These are phyloP conservation scores for Rhypophila decipiens DNA, from an alignment of 495 filamentous ascomycete genomes.

Conservation along the genomic window DNA sequence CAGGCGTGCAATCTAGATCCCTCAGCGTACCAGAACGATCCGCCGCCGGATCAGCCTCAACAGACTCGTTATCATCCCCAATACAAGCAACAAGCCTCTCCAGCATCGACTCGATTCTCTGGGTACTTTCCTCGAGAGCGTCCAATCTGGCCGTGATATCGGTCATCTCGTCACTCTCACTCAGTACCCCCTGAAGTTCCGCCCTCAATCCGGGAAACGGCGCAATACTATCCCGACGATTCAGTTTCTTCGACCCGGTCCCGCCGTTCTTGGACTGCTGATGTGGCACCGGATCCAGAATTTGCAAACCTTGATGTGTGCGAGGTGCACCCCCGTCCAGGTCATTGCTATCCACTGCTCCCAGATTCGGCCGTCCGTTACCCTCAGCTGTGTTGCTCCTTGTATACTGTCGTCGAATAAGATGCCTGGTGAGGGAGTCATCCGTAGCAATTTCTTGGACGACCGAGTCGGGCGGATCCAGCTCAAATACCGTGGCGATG, in stretches of 20 bases:
- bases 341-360: too few species aligned
- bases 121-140: slow-evolving; percentile 29
- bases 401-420: slow-evolving; percentile 43
- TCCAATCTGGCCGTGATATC: slow-evolving; percentile 29
- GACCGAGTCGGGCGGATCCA: slow-evolving; percentile 55
- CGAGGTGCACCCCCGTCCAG: too few species aligned
- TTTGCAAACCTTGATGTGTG: too few species aligned
- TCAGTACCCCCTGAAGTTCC: slow-evolving; percentile 31
- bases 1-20: slow-evolving; percentile 5
- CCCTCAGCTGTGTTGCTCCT: slow-evolving; percentile 22
- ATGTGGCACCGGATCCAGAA: not conserved
- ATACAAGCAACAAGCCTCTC: slow-evolving; percentile 15
- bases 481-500: slow-evolving; percentile 61
- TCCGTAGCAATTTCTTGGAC: slow-evolving; percentile 48
- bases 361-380: slow-evolving; percentile 5
- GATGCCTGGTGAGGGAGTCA: slow-evolving; percentile 43
- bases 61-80: not conserved
- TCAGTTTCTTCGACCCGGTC: slow-evolving; percentile 16
- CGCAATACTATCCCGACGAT: slow-evolving; percentile 40
- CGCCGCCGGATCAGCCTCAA: not conserved
- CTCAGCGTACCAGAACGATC: slow-evolving; percentile 8
- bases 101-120: slow-evolving; percentile 33
- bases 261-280: not conserved
- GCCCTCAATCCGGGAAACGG: slow-evolving; percentile 33
- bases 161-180: slow-evolving; percentile 30